These are phyloP conservation scores for Lophiotrema nucula DNA, from an alignment of 495 filamentous ascomycete species.

Conservation along the genomic window DNA sequence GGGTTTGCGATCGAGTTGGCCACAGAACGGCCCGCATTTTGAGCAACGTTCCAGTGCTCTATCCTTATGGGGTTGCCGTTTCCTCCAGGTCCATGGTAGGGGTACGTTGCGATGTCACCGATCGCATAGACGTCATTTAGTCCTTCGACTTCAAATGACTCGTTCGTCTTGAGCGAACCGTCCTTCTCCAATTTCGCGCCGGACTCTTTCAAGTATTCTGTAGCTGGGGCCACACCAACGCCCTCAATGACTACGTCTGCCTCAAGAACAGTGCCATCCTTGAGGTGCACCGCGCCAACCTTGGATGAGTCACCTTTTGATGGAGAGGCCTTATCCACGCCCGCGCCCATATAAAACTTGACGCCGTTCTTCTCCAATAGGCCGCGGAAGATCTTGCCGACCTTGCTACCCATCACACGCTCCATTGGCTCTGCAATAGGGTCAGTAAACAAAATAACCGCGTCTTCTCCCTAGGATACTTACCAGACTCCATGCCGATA, in stretches of 20 bases:
- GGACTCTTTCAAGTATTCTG: constrained; percentile 78
- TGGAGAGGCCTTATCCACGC: constrained; percentile 76
- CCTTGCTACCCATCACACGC: constrained; percentile 76
- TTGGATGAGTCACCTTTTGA: constrained; percentile 60
- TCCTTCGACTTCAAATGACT: constrained; percentile 69
- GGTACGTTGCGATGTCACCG: constrained; percentile 94
- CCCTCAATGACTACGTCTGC: constrained; percentile 91
- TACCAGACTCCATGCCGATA: constrained; percentile 75
- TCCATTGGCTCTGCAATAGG: constrained; percentile 66
- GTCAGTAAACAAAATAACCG: not conserved
- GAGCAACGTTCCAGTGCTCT: constrained; percentile 98
- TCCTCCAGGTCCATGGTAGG: constrained; percentile 87
- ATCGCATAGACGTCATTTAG: constrained; percentile 85
- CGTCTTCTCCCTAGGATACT: not conserved
- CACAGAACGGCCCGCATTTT: constrained; percentile 79
- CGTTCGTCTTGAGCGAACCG: constrained; percentile 74
- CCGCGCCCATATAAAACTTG: constrained; percentile 77
- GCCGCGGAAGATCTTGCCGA: constrained; percentile 76
- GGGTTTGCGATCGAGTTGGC: constrained; percentile 71
- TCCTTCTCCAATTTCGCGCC: constrained; percentile 70
- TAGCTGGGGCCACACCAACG: constrained; percentile 83
- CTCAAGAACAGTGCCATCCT: constrained; percentile 78
- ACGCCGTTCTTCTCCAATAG: constrained; percentile 81
- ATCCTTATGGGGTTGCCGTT: constrained; percentile 68
- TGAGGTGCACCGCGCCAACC: constrained; percentile 79